Base-by-base conservation (phyloP, 2,329 filamentous ascomycete species). In the Berkeleyomyces basicola region DNA sequence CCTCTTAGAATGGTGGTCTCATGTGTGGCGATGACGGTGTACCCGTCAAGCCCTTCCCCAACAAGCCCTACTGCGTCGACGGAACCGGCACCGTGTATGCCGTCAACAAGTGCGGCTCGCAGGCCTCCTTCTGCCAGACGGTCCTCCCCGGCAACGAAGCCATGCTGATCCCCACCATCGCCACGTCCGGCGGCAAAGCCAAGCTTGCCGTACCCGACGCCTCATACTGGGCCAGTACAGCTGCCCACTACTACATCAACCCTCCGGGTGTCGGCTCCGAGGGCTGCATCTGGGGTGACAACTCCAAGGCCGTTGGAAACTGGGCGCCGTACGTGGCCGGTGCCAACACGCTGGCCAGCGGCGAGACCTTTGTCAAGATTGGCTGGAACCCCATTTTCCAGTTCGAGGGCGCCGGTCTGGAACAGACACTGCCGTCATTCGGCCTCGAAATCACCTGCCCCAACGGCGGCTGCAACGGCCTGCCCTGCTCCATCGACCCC, bases 211-310 rank as follows among this genome's bases (percentile, higher is more conserved):
- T 91, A 43, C 88, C 88, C 7, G 84, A 78, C 63, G 74, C 78
- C 16, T 78, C 74, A 63, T 91, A 91, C 73, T 91, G 87, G 87
- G 82, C 78, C 67, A 73, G 74, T 53, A 90, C 87, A 10, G 81
- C 87, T 64, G 85, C 88, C 64, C 88, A 92, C 82, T 90, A 81
- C 73, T 91, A 91, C 70, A 82, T 91, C 75, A 91, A 91, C 74
- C 79, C 85, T 39, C 88, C 87, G 42, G 87, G 88, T 65, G 76
- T 82, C 55, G 75, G 79, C 4, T 74, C 76, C 4, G 78, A 83
- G 59, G 87, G 81, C 59, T 92, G 88, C 71, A 73, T 85, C 63
- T 91, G 88, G 88, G 86, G 88, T 64, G 80, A 80, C 53, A 76
- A 76, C 7, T 74, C 75, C 47, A 77, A 83, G 66, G 78, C 85